These are phyloP conservation scores for Bruguiera gymnorhiza DNA, from an alignment of 345 rosid species.

Conservation along the genomic window DNA sequence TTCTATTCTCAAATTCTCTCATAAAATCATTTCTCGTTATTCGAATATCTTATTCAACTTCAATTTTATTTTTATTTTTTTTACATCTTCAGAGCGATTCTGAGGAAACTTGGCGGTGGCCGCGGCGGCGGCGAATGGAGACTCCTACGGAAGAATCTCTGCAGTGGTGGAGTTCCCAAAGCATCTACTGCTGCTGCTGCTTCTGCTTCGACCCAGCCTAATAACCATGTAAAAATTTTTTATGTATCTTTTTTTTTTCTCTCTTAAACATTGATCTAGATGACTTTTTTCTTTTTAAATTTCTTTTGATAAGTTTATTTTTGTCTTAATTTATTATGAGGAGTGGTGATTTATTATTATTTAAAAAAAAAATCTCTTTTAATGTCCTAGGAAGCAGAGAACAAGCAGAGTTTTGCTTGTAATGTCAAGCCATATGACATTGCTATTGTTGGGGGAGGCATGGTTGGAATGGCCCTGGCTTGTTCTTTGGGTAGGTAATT, in stretches of 20 bases:
- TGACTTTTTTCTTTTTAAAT: not conserved
- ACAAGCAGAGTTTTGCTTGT: conserved; percentile 20
- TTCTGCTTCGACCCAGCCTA: not conserved
- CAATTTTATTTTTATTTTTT: not conserved
- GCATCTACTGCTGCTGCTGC: not conserved
- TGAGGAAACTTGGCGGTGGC: conserved; percentile 2
- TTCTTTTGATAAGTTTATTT: not conserved
- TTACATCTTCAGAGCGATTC: not conserved
- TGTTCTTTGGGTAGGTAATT: conserved; percentile 69
- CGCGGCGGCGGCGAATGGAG: not conserved
- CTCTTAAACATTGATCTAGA: no score
- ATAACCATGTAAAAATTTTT: conserved; percentile 10
- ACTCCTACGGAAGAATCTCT: conserved; percentile 8
- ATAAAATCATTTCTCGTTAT: not conserved
- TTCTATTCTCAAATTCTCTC: not conserved
- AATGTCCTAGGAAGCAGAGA: conserved; percentile 33
- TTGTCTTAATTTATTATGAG: not conserved
- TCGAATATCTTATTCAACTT: not conserved
- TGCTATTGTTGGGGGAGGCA: conserved; percentile 94
- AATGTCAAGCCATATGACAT: conserved; percentile 55
- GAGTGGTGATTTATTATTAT: not conserved
- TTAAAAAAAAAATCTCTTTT: not conserved
- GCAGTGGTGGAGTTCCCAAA: not conserved
- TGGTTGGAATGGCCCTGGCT: conserved; percentile 97
- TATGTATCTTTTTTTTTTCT: not conserved